These are phyloP conservation scores for Kernera saxatilis DNA, from an alignment of 345 rosid genomes.

Conservation along the genomic window DNA sequence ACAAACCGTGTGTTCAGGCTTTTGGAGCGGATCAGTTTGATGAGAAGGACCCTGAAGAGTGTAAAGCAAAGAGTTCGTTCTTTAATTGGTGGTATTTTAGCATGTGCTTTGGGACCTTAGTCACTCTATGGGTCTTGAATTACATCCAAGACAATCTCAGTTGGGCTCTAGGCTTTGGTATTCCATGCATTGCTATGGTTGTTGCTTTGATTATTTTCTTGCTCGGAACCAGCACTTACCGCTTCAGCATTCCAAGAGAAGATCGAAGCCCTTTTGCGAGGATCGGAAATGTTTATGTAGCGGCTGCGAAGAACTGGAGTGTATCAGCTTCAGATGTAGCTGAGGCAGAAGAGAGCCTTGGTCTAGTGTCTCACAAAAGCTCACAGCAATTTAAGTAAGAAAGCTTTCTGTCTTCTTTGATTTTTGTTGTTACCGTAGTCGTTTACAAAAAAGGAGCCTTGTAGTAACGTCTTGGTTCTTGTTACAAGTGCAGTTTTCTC, in stretches of 20 bases:
- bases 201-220: conserved; percentile 47
- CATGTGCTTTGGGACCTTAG: conserved; percentile 38
- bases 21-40: conserved; percentile 94
- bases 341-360: conserved; percentile 34
- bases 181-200: conserved; percentile 56
- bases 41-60: conserved; percentile 48
- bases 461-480: neutral
- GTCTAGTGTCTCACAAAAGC: conserved; percentile 25
- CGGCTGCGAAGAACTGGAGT: conserved; percentile 52
- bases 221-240: conserved; percentile 55
- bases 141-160: conserved; percentile 74
- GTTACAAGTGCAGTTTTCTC: conserved; percentile 37
- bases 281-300: conserved; percentile 47
- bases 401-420: neutral
- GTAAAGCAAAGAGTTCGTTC: conserved; percentile 50
- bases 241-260: conserved; percentile 37
- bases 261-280: conserved; percentile 54
- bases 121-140: conserved; percentile 41
- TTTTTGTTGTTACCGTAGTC: neutral
- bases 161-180: conserved; percentile 80
- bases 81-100: conserved; percentile 88
- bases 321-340: conserved; percentile 21
- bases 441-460: neutral
- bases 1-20: conserved; percentile 85
- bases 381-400: conserved; percentile 47